These are phyloP conservation scores for Neurospora sp. DNA, from an alignment of 495 filamentous ascomycete genomes.

Conservation along the genomic window DNA sequence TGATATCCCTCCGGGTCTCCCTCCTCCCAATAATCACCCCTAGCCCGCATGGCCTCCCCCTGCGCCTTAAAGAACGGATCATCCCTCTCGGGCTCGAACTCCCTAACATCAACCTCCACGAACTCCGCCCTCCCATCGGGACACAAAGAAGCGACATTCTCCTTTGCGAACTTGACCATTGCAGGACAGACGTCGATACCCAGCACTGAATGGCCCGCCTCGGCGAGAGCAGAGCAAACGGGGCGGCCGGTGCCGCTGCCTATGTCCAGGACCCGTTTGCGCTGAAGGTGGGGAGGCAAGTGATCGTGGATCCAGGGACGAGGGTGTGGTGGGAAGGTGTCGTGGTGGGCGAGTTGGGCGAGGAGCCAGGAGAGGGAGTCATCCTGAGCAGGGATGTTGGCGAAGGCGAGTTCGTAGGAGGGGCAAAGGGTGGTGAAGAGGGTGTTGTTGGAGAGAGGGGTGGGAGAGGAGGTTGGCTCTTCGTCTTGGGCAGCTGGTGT, in stretches of 20 bases:
- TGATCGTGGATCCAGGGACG: background rate
- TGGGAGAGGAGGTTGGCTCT: background rate
- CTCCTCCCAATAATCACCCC: background rate
- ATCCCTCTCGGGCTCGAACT: conserved; percentile 10
- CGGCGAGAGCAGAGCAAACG: conserved; percentile 21
- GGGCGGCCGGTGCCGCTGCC: conserved; percentile 33
- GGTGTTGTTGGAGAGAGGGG: conserved; percentile 5
- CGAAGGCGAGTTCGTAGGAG: conserved; percentile 13
- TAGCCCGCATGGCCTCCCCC: rapidly evolving
- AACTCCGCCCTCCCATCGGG: conserved; percentile 12
- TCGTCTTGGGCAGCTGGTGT: no score
- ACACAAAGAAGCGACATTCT: conserved; percentile 14
- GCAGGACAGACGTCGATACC: conserved; percentile 27
- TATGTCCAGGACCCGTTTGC: conserved; percentile 22
- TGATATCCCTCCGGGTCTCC: background rate
- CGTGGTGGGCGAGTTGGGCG: background rate
- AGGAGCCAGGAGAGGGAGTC: conserved; percentile 10
- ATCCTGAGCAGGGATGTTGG: background rate
- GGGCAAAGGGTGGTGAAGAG: conserved; percentile 11
- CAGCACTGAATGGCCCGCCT: conserved; percentile 21
- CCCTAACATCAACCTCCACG: conserved; percentile 19
- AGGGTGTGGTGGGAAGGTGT: background rate
- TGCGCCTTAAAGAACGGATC: background rate
- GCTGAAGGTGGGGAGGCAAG: background rate
- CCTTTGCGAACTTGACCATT: conserved; percentile 24